Evolutionary conservation across 2,329 filamentous ascomycete species (phyloP), one percentile per base, ranked within the genome.

Genomic region (Diaporthe velutina): DNA sequence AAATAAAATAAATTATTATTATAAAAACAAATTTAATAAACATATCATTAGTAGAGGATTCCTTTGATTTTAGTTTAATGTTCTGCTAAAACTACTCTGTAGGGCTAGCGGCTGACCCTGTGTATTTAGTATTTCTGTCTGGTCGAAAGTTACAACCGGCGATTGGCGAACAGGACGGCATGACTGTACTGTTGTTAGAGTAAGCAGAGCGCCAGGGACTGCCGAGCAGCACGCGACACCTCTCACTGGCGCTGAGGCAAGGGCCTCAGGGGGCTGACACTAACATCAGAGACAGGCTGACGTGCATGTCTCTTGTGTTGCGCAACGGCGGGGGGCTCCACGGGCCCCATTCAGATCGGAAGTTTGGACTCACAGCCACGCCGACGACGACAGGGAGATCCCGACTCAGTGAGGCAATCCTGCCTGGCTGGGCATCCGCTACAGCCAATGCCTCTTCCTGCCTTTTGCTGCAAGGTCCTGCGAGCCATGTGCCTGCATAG

Each of bases 301-400:
- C 64, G 64, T 40, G 48, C 64, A 54, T n/a, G 48, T 28, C 42
- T 33, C 10, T 54, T 54, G 45, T 33, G 64, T 54, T 68, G 48
- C 64, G 64, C 64, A 54, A 54, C 64, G 64, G 64, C 45, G 33
- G 28, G n/a, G 30, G 48, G 15, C 22, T 52, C 45, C 45, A 67
- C 45, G 30, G 42, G 64, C 64, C 64, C 64, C 64, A 68, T 52
- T 45, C 50, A 54, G 48, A 54, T 68, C 64, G 64, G 64, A 28
- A 52, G 64, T 68, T 67, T 68, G 48, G 33, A 8, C 33, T 68
- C 64, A 68, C 64, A 68, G 64, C 64, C 64, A 68, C 64, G 33
- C 48, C 64, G 64, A 68, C 48, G 15, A 52, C 30, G 64, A 67
- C 64, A 67, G 64, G 64, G 64, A 54, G 64, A 68, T 68, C 64